Evolutionary conservation across 257 asterid genomes (phyloP).

Genomic region (Nicotiana sylvestris): DNA sequence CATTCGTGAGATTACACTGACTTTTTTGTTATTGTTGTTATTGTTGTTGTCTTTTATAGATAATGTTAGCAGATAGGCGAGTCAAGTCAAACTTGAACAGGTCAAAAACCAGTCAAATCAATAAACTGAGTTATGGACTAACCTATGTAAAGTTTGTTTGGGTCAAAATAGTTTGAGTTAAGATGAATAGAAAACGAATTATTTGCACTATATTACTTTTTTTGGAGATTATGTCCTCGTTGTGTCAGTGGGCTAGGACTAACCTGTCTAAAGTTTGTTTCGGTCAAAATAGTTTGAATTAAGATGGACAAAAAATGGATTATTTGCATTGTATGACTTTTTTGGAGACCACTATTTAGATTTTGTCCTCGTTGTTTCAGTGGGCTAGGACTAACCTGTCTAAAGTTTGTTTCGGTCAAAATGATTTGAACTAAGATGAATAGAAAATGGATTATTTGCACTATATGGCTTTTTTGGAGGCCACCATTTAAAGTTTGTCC

Average conservation of each 20-base stretch:
- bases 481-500: neutral
- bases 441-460: neutral
- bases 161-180: neutral
- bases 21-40: too few relatives aligned
- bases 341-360: neutral
- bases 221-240: too few relatives aligned
- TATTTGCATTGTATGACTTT: neutral
- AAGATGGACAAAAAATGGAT: too few relatives aligned
- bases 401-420: too few relatives aligned
- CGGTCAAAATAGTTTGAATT: too few relatives aligned
- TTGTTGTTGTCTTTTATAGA: slow-evolving; percentile 1
- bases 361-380: neutral
- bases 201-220: too few relatives aligned
- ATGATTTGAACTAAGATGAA: too few relatives aligned
- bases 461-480: neutral
- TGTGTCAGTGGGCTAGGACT: neutral
- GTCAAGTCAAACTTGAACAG: neutral
- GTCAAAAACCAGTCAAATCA: neutral
- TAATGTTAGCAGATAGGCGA: neutral
- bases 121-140: neutral
- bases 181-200: too few relatives aligned
- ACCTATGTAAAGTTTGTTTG: neutral
- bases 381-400: neutral
- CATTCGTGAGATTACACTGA: fast-evolving
- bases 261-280: too few relatives aligned